Evolutionary conservation across 225 moss, liverwort and hornwort species (phyloP), one percentile per base, ranked within the genome.

Genomic region (Pleurozium schreberi): DNA sequence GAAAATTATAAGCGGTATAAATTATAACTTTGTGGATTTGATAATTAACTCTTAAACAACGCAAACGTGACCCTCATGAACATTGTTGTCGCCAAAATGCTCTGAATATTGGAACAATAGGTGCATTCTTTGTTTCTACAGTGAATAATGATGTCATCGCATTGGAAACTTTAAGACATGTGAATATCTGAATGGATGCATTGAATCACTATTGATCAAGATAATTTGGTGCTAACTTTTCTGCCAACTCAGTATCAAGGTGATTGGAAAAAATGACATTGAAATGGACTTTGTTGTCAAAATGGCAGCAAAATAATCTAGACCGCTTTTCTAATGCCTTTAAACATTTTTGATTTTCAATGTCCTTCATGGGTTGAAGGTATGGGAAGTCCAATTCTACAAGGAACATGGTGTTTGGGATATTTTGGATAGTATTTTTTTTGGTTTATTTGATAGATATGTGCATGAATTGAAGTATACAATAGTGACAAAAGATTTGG

Each of bases 21-120:
- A 75, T 49, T 19, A 10, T 49, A 75, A 20, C 7, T 33, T 49
- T 1, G 10, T 31, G 18, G 4, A 8, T 73, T 73, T 10, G 28
- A 5, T 45, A 1, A 3, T 17, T 33, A 47, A 22, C 4, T 45
- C 9, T 73, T 45, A 3, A 45, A 45, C n/a, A n/a, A n/a, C n/a
- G n/a, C n/a, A 2, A 8, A 26, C 1, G 2, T 0, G 1, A 1
- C 3, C 26, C 15, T 2, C 5, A 3, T 69, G 8, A 69, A 1
- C 4, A 14, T 8, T 1, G 25, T 14, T 40, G 5, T 42, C 1
- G 28, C 3, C 15, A 71, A 43, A 43, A 71, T 27, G 16, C 5
- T 71, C 4, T 1, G 0, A 25, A 8, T 42, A 70, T 42, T 42
- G 26, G 4, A 42, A 3, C 5, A 27, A 27, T 9, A 5, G 9